Conservation (phyloP, 768 basidiomycete genomes). For the Russula compacta region DNA sequence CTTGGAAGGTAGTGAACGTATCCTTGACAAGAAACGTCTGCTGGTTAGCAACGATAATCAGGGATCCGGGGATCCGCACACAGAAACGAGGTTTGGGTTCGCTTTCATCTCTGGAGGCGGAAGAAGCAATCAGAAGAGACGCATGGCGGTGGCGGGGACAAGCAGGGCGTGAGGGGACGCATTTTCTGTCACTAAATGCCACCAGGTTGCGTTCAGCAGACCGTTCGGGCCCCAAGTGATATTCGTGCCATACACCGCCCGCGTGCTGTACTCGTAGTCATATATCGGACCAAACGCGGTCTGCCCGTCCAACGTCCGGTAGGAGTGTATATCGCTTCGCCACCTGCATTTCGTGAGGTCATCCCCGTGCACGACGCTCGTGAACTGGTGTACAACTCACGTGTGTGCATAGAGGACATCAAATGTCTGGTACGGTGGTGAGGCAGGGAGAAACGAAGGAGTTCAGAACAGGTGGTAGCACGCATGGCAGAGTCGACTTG, state of each 20-base stretch:
- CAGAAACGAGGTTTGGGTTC: conserved; percentile 49
- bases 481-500: conserved; percentile 62
- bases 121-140: neutral
- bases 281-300: conserved; percentile 50
- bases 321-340: conserved; percentile 52
- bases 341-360: conserved; percentile 35
- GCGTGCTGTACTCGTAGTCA: conserved; percentile 56
- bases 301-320: conserved; percentile 49
- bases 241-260: conserved; percentile 52
- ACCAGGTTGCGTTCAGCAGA: conserved; percentile 76
- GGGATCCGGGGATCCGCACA: conserved; percentile 22
- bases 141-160: neutral
- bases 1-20: conserved; percentile 63
- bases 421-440: conserved; percentile 45
- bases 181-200: conserved; percentile 74
- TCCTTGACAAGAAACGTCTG: conserved; percentile 23
- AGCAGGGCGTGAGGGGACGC: conserved; percentile 16
- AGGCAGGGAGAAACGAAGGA: neutral
- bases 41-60: neutral
- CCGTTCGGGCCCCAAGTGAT: conserved; percentile 53
- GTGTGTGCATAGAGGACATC: conserved; percentile 73
- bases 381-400: conserved; percentile 31
- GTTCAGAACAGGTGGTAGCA: neutral
- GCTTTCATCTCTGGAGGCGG: conserved; percentile 44
- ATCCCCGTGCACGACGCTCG: neutral